Conservation (phyloP, 352 stramenopile species). For the Globisporangium yorkense region DNA sequence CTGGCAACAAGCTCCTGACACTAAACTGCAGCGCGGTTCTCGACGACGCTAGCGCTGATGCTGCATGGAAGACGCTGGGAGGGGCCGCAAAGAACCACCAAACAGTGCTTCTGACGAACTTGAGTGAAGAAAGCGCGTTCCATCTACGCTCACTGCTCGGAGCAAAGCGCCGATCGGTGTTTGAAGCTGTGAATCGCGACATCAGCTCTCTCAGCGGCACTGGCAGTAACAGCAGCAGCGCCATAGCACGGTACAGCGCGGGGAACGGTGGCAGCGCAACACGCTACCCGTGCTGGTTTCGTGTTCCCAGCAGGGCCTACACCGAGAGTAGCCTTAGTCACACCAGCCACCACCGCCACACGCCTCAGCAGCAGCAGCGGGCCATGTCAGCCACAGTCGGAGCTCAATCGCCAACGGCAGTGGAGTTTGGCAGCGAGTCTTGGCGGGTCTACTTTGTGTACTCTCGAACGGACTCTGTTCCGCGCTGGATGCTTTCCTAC, state of each 20-base stretch:
- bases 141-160: slow-evolving; percentile 33
- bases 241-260: background rate
- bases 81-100: slow-evolving; percentile 31
- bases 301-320: background rate
- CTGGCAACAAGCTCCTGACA: slow-evolving; percentile 1
- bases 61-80: slow-evolving; percentile 39
- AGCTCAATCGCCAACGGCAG: background rate
- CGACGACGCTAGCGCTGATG: slow-evolving; percentile 4
- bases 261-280: background rate
- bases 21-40: slow-evolving; percentile 8
- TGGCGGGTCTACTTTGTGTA: slow-evolving; percentile 52
- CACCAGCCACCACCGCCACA: background rate
- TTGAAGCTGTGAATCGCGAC: slow-evolving; percentile 45
- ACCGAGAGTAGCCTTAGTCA: background rate
- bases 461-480: slow-evolving; percentile 17
- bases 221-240: slow-evolving; percentile 2
- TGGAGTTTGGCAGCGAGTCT: slow-evolving; percentile 39
- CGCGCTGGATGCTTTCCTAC: slow-evolving; percentile 36
- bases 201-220: slow-evolving; percentile 15
- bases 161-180: slow-evolving; percentile 38
- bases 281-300: slow-evolving; percentile 11
- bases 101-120: slow-evolving; percentile 34
- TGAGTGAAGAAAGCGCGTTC: slow-evolving; percentile 21
- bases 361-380: background rate
- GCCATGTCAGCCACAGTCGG: background rate